phyloP scores from a whole-genome alignment of 768 basidiomycete genomes.

The Suillus fuscotomentosus region DNA sequence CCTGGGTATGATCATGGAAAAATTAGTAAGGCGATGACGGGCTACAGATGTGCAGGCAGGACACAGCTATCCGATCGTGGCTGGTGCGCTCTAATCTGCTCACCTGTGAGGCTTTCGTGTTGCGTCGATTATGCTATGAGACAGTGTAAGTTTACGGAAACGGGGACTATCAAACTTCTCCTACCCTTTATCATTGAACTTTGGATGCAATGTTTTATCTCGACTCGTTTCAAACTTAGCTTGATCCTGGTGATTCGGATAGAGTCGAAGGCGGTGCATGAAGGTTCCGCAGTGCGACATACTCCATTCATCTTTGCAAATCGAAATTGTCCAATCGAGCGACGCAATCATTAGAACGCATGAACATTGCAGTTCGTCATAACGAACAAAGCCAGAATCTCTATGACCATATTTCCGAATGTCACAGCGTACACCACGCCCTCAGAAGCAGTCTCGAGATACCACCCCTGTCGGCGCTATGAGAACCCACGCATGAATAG shows the following conservation, averaged over 20 bases:
- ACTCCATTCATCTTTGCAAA: not conserved
- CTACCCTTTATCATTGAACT: slow-evolving; percentile 1
- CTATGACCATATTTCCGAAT: not conserved
- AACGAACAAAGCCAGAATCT: not conserved
- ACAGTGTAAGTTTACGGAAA: not conserved
- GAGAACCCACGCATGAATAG: not conserved
- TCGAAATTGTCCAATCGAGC: not conserved
- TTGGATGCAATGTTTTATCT: not conserved
- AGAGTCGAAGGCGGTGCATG: not conserved
- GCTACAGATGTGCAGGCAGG: not conserved
- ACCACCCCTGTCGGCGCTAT: not conserved
- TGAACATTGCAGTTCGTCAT: not conserved
- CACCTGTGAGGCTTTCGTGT: not conserved
- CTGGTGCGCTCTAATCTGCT: not conserved
- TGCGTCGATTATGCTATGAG: not conserved
- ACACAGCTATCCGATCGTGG: slow-evolving; percentile 3
- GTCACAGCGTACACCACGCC: not conserved
- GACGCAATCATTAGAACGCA: not conserved
- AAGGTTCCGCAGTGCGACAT: not conserved
- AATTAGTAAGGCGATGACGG: not conserved
- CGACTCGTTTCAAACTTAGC: not conserved
- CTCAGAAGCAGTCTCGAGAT: not conserved
- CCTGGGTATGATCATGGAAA: slow-evolving; percentile 1
- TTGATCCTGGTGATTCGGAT: not conserved
- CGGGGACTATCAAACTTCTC: not conserved